Evolutionary conservation across 768 basidiomycete genomes (phyloP).

Genomic region (Psilocybe azurescens): DNA sequence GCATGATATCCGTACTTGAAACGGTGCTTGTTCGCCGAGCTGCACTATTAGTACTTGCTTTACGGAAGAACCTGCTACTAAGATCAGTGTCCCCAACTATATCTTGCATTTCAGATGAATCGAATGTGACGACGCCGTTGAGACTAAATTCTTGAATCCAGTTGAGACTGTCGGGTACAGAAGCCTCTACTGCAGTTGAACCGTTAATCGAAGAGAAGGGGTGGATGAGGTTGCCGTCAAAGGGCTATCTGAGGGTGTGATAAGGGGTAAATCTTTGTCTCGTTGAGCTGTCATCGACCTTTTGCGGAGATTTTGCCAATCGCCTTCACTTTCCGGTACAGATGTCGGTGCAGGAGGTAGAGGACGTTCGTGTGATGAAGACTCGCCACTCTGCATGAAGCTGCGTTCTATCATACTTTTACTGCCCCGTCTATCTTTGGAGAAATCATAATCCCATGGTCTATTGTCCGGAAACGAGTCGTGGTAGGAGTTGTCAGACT

Average conservation of each 20-base stretch:
- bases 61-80: slow-evolving; percentile 24
- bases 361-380: slow-evolving; percentile 21
- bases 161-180: not conserved
- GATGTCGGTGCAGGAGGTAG: slow-evolving; percentile 37
- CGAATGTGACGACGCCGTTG: slow-evolving; percentile 28
- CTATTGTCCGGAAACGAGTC: slow-evolving; percentile 34
- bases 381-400: slow-evolving; percentile 17
- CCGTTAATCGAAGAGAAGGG: slow-evolving; percentile 1
- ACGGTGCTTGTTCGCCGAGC: slow-evolving; percentile 49
- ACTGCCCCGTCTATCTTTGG: slow-evolving; percentile 65
- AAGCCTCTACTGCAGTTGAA: not conserved
- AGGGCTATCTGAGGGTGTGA: slow-evolving; percentile 11
- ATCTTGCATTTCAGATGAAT: slow-evolving; percentile 31
- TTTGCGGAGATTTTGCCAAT: slow-evolving; percentile 60
- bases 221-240: slow-evolving; percentile 7
- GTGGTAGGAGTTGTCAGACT: slow-evolving; percentile 22
- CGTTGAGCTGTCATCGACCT: slow-evolving; percentile 38
- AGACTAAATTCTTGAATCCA: not conserved
- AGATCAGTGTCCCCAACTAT: slow-evolving; percentile 26
- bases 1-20: slow-evolving; percentile 48
- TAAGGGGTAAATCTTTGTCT: slow-evolving; percentile 27
- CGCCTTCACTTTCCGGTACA: slow-evolving; percentile 58
- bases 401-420: slow-evolving; percentile 58
- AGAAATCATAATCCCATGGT: slow-evolving; percentile 61
- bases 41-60: slow-evolving; percentile 25